Evolutionary conservation across 805 yeast genomes (phyloP).

Genomic region (Starmerella etchellsii): DNA sequence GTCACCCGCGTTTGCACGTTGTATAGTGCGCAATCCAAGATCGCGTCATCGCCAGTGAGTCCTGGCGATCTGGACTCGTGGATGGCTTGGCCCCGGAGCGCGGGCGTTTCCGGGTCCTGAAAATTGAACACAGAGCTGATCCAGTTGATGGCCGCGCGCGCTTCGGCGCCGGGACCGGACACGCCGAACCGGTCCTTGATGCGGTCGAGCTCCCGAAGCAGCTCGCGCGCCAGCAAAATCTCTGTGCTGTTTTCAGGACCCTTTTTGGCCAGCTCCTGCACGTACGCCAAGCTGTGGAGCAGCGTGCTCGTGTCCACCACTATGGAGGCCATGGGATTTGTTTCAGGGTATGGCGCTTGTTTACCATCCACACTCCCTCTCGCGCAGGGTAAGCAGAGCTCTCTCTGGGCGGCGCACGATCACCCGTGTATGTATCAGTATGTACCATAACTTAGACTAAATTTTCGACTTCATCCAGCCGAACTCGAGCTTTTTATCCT

Average conservation of each 20-base stretch:
- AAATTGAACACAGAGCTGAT: conserved; percentile 1
- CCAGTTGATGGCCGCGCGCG: conserved; percentile 17
- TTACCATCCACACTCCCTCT: no score
- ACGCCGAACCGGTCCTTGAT: conserved; percentile 10
- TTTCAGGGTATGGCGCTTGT: no score
- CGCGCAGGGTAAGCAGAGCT: no score
- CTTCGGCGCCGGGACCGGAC: not conserved
- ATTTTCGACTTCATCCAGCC: conserved; percentile 57
- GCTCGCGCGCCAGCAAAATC: conserved; percentile 10
- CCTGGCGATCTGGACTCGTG: conserved; percentile 1
- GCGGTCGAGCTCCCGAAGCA: conserved; percentile 13
- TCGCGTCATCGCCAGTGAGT: conserved; percentile 10
- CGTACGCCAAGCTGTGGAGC: conserved; percentile 1
- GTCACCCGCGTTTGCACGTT: conserved; percentile 4
- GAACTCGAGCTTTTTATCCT: conserved; percentile 42
- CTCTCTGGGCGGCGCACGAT: not conserved
- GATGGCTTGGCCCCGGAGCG: conserved; percentile 13
- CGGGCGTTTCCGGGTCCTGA: conserved; percentile 5
- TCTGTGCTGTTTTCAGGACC: conserved; percentile 5
- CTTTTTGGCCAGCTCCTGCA: not conserved
- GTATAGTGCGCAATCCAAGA: conserved; percentile 18
- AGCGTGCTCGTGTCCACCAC: conserved; percentile 16
- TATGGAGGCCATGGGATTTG: conserved; percentile 9
- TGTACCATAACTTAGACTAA: not conserved
- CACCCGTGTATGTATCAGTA: not conserved